Percentiles rank a stretch among this genome's conserved stretches.
Conservation (phyloP, 2,329 filamentous ascomycete species). For the Cadophora luteo-olivacea region DNA sequence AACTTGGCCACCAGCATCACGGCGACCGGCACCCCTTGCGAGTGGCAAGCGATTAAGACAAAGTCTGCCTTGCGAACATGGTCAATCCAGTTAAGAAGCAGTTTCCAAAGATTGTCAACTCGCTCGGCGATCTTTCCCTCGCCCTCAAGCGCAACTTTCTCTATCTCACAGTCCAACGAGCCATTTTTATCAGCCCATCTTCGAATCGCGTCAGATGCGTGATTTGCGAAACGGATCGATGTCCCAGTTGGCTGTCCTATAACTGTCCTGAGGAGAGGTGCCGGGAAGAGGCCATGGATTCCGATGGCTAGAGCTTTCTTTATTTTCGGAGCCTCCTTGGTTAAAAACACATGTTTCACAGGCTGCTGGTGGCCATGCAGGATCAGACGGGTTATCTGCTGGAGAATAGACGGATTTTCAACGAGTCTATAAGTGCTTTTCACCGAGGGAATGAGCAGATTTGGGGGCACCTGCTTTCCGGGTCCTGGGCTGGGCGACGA, state of each 20-base stretch:
- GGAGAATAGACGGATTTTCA: constrained; percentile 73
- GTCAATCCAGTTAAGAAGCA: constrained; percentile 93
- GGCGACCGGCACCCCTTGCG: constrained; percentile 92
- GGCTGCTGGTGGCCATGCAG: constrained; percentile 61
- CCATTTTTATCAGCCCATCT: constrained; percentile 80
- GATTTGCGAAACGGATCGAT: constrained; percentile 89
- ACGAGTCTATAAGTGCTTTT: constrained; percentile 70
- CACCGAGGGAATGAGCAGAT: constrained; percentile 75
- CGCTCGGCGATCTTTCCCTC: constrained; percentile 91
- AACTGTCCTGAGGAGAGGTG: constrained; percentile 83
- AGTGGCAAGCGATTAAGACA: constrained; percentile 91
- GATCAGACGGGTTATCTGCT: constrained; percentile 66
- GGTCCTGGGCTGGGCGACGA: constrained; percentile 33
- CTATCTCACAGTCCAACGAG: constrained; percentile 79
- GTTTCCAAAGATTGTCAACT: constrained; percentile 91
- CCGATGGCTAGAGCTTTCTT: constrained; percentile 91
- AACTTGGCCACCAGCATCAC: constrained; percentile 93
- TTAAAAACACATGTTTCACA: constrained; percentile 74
- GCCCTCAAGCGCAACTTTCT: constrained; percentile 93
- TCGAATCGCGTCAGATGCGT: constrained; percentile 82
- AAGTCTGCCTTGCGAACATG: constrained; percentile 88
- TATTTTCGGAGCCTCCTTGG: constrained; percentile 73
- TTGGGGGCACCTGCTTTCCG: constrained; percentile 53
- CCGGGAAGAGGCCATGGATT: constrained; percentile 92
- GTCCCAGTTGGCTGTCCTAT: constrained; percentile 96